Evolutionary conservation across 345 rosid species (phyloP).

Genomic region (Mangifera indica): DNA sequence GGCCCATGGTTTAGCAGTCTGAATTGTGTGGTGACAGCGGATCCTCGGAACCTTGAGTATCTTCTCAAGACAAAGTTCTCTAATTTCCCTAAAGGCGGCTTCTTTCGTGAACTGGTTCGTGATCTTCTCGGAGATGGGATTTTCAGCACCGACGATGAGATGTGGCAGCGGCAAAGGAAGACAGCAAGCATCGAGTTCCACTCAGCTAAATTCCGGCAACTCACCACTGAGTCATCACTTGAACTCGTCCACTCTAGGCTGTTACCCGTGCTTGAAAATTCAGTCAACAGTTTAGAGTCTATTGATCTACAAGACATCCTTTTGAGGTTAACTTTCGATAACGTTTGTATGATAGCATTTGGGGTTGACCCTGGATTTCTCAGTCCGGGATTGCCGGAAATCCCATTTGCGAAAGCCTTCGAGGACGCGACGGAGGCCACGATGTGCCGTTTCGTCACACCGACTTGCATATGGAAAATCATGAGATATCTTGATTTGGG

Average conservation of each 20-base stretch:
- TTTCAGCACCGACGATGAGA: conserved; percentile 79
- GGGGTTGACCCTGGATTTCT: conserved; percentile 95
- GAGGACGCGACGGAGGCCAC: conserved; percentile 91
- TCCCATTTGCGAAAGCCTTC: conserved; percentile 83
- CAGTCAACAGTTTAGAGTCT: conserved; percentile 33
- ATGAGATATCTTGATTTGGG: conserved; percentile 70
- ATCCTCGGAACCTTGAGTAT: conserved; percentile 85
- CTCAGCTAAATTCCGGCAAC: conserved; percentile 71
- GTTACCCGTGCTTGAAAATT: conserved; percentile 62
- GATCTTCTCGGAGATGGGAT: conserved; percentile 92
- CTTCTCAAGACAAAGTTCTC: conserved; percentile 82
- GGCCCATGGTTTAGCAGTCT: conserved; percentile 88
- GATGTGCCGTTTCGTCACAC: conserved; percentile 61
- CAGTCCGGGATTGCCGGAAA: conserved; percentile 51
- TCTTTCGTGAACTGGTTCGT: conserved; percentile 58
- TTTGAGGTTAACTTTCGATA: conserved; percentile 79
- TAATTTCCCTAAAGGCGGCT: conserved; percentile 81
- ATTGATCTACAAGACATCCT: conserved; percentile 82
- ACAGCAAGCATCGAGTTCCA: conserved; percentile 92
- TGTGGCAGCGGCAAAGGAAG: conserved; percentile 86
- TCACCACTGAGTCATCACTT: conserved; percentile 58
- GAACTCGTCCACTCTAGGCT: conserved; percentile 81
- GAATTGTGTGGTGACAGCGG: conserved; percentile 69
- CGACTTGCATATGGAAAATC: conserved; percentile 76
- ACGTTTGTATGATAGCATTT: conserved; percentile 90